These are phyloP conservation scores for Roridomyces roridus DNA, from an alignment of 768 basidiomycete species.

Conservation along the genomic window DNA sequence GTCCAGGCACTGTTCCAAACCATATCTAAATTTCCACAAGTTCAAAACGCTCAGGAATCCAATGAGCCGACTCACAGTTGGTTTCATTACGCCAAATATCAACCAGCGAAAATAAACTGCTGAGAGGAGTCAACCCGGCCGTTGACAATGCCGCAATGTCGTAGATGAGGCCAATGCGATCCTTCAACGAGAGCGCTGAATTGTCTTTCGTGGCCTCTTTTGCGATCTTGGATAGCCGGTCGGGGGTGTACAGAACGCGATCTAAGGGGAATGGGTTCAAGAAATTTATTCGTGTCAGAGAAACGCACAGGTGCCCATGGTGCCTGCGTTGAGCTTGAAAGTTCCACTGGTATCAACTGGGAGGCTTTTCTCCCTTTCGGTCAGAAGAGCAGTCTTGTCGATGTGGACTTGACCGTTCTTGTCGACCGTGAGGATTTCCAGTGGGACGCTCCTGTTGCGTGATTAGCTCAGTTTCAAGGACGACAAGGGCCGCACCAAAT, in stretches of 20 bases:
- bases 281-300: no score
- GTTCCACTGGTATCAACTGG: constrained; percentile 74
- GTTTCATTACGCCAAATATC: constrained; percentile 73
- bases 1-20: constrained; percentile 78
- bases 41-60: neutral
- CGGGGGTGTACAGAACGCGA: constrained; percentile 85
- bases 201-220: constrained; percentile 72
- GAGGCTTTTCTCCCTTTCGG: constrained; percentile 69
- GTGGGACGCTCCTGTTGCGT: constrained; percentile 73
- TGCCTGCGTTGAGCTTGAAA: constrained; percentile 92
- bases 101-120: constrained; percentile 77
- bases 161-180: constrained; percentile 87
- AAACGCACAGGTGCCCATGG: constrained; percentile 85
- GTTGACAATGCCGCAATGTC: constrained; percentile 83
- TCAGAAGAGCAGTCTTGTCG: constrained; percentile 68
- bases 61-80: constrained; percentile 60
- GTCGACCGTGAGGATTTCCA: constrained; percentile 70
- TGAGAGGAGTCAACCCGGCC: constrained; percentile 79
- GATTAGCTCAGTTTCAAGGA: neutral
- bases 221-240: constrained; percentile 79
- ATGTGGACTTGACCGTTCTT: constrained; percentile 61
- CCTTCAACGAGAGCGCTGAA: constrained; percentile 77
- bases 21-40: constrained; percentile 56
- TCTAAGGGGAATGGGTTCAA: constrained; percentile 57
- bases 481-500: constrained; percentile 62